phyloP scores from a whole-genome alignment of 768 basidiomycete species.

The Mycena capillaripes region DNA sequence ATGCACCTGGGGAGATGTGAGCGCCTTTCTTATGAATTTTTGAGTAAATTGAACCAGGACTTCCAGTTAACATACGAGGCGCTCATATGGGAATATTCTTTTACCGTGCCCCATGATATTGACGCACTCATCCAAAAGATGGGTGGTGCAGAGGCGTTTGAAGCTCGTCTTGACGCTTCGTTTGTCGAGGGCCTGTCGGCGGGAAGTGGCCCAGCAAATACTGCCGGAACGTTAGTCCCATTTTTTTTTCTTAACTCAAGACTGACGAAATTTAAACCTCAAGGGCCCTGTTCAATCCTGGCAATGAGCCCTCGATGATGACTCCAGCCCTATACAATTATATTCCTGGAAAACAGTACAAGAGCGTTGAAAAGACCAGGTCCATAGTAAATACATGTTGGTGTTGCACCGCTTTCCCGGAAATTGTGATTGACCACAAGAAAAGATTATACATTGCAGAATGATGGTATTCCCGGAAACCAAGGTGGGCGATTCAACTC shows the following conservation, averaged over 20 bases:
- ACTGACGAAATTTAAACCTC: no score
- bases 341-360: conserved; percentile 15
- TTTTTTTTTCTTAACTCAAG: background rate
- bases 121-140: conserved; percentile 7
- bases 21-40: background rate
- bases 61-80: conserved; percentile 12
- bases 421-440: background rate
- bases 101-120: conserved; percentile 10
- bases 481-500: background rate
- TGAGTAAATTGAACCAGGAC: background rate
- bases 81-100: conserved; percentile 15
- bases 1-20: conserved; percentile 12
- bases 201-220: conserved; percentile 8
- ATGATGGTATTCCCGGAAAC: conserved; percentile 14
- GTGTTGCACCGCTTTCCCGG: background rate
- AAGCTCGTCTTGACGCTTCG: conserved; percentile 18
- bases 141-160: conserved; percentile 5
- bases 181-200: conserved; percentile 12
- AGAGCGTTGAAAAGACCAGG: conserved; percentile 8
- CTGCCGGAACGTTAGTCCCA: conserved; percentile 7
- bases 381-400: conserved; percentile 1
- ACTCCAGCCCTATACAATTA: conserved; percentile 15
- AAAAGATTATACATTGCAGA: conserved; percentile 4
- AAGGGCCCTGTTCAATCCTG: conserved; percentile 12
- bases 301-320: background rate